Conservation (phyloP, 192 early-diverging fungal genomes). For the Dimargaris xerosporica region DNA sequence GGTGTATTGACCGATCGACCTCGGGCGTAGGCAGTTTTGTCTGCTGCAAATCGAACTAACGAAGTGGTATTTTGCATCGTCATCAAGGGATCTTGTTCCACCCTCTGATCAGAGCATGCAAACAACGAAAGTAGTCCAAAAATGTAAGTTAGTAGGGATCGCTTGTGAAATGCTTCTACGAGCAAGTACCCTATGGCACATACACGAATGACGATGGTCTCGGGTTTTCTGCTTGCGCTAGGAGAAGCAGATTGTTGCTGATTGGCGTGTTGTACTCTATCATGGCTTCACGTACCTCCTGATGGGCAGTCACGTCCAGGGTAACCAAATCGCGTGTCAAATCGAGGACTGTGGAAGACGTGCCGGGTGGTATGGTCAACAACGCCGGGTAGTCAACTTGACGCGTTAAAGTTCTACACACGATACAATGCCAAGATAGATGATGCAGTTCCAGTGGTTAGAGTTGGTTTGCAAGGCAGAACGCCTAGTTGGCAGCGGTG, state of each 20-base stretch:
- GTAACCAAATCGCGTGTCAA: background rate
- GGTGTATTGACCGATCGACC: slow-evolving; percentile 52
- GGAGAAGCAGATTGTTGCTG: background rate
- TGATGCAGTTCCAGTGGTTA: background rate
- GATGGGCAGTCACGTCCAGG: background rate
- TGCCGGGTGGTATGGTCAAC: background rate
- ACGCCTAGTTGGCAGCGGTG: background rate
- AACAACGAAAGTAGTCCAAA: too few species aligned
- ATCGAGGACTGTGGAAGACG: background rate
- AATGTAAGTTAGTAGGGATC: background rate
- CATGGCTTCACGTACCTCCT: background rate
- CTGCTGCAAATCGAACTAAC: slow-evolving; percentile 41
- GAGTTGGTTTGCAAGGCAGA: background rate
- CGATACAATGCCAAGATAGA: background rate
- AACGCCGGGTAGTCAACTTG: background rate
- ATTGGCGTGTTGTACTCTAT: background rate
- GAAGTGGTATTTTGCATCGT: slow-evolving; percentile 53
- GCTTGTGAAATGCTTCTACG: background rate
- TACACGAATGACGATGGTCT: background rate
- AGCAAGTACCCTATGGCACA: background rate
- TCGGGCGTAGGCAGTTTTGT: slow-evolving; percentile 46
- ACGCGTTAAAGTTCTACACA: background rate
- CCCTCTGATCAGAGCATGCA: too few species aligned
- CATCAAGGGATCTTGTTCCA: slow-evolving; percentile 7
- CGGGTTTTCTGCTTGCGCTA: background rate